Base-by-base conservation (phyloP, 1,284 basidiomycete genomes). In the Chondrostereum purpureum region DNA sequence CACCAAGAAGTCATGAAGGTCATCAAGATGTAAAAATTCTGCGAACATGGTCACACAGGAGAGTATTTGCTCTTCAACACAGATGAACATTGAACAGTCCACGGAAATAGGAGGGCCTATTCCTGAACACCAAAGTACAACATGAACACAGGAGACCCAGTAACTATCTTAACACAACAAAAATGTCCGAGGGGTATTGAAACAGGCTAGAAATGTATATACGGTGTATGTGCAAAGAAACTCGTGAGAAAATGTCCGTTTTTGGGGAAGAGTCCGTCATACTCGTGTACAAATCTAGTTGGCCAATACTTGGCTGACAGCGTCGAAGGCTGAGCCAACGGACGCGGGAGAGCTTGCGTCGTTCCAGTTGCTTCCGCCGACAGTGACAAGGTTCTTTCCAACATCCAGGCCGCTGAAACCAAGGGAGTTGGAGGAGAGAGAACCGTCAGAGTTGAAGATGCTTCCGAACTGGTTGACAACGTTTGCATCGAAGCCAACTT, bases 321-420 rank as follows among this genome's bases (percentile, higher is more conserved):
- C 46, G 16, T 21, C 27, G 46, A 44, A 50, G 16, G 53, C 53
- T 31, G 24, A 39, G 14, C 39, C 44, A 38, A 55, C 53, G 18
- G 50, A 53, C 13, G n/a, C 16, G n/a, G 44, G 49, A 8, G 53
- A 55, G 21, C 35, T 46, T 13, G 35, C 42, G 23, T 42, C 37
- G 41, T 55, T 47, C 55, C 55, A 56, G 53, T 55, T 56, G 47
- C n/a, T 39, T 36, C 55, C 55, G 14, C 41, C 42, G 39, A 49
- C 46, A 31, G 50, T 46, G 33, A 53, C 50, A 20, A 44, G 41
- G 48, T 50, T 50, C 19, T 35, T n/a, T 17, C 55, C 54, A 38
- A 51, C 39, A 34, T 51, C 49, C 12, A 23, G 40, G 22, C 54
- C 54, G 21, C 31, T 43, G 52, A 56, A 55, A 2, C 53, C 53